These are phyloP conservation scores for Monilinia aucupariae DNA, from an alignment of 2,329 filamentous ascomycete genomes.

Conservation along the genomic window DNA sequence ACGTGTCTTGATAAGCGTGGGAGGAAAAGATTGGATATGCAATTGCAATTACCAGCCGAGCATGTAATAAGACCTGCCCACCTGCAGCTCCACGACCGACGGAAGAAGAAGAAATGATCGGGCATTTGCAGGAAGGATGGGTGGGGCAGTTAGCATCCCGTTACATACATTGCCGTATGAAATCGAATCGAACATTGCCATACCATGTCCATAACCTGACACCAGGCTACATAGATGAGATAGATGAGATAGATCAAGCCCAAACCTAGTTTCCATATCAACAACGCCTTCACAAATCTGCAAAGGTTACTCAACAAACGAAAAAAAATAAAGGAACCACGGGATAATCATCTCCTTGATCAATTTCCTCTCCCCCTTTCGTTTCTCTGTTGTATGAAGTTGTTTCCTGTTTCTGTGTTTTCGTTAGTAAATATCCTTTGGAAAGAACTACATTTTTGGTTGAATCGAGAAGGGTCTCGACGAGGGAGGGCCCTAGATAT, in stretches of 20 bases:
- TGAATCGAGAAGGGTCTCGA: constrained; percentile 5
- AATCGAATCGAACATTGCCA: constrained; percentile 9
- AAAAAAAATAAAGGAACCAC: background rate
- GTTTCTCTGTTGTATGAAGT: background rate
- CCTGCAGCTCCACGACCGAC: constrained; percentile 12
- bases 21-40: background rate
- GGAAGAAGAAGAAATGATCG: constrained; percentile 8
- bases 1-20: background rate
- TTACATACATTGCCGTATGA: background rate
- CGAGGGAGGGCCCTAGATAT: background rate
- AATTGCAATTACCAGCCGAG: background rate
- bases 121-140: constrained; percentile 12
- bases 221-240: constrained; percentile 10
- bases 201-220: constrained; percentile 6
- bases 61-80: constrained; percentile 10
- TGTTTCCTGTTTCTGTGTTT: no score
- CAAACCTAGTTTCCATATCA: background rate
- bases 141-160: constrained; percentile 10
- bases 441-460: background rate
- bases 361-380: background rate
- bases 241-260: background rate
- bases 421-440: background rate
- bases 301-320: background rate
- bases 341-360: background rate
- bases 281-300: background rate